Evolutionary conservation across 2,329 filamentous ascomycete species (phyloP).

Genomic region (Exophiala oligosperma): DNA sequence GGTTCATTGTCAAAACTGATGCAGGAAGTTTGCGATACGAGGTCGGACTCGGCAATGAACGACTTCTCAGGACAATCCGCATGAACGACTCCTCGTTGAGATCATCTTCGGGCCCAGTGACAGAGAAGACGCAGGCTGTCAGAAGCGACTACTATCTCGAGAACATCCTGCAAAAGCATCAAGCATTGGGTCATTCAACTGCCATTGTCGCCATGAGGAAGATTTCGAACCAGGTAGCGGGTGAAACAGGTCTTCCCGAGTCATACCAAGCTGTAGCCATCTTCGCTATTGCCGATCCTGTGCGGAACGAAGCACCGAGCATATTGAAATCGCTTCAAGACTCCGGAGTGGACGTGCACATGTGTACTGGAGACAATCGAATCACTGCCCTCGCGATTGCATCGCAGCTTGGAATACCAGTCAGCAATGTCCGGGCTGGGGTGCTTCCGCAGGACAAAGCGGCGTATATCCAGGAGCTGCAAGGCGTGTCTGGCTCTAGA

Average conservation of each 20-base stretch:
- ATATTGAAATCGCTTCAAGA: slow-evolving; percentile 66
- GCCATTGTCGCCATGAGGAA: slow-evolving; percentile 44
- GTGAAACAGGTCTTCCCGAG: no score
- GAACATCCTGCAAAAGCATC: slow-evolving; percentile 14
- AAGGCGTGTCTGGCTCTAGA: slow-evolving; percentile 48
- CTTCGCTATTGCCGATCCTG: slow-evolving; percentile 77
- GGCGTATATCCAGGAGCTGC: slow-evolving; percentile 41
- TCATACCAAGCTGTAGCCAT: slow-evolving; percentile 57
- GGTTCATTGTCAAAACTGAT: slow-evolving; percentile 40
- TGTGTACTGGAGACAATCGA: slow-evolving; percentile 90
- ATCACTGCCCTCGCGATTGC: slow-evolving; percentile 82
- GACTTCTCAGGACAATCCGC: slow-evolving; percentile 42
- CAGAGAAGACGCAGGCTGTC: neutral
- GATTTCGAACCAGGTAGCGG: no score
- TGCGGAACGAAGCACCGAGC: slow-evolving; percentile 68
- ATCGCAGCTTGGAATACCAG: slow-evolving; percentile 69
- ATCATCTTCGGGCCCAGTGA: neutral
- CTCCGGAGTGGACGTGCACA: slow-evolving; percentile 71
- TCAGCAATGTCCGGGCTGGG: slow-evolving; percentile 76
- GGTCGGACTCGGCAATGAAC: slow-evolving; percentile 60
- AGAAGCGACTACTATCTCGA: slow-evolving; percentile 15
- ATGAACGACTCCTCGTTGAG: neutral
- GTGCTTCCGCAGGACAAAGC: slow-evolving; percentile 81
- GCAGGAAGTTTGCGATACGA: slow-evolving; percentile 37
- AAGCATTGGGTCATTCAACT: slow-evolving; percentile 43